Evolutionary conservation across 129 eudicot species (phyloP), one percentile per base, ranked within the genome.

Genomic region (Heracleum sosnowskyi): DNA sequence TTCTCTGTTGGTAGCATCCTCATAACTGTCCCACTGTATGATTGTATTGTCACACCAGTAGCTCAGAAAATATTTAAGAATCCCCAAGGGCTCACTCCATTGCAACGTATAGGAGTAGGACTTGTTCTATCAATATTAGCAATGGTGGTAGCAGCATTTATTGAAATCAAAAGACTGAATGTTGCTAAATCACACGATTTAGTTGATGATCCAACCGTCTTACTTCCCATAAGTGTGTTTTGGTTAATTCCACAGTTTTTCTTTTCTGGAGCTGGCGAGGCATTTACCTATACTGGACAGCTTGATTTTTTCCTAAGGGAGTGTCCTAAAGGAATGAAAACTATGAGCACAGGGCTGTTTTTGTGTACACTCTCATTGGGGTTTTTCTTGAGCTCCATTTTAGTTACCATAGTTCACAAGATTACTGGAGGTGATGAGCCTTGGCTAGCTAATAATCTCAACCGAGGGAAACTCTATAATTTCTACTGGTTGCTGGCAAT

Each of bases 281-380:
- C 97, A 1, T 91, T 93, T 31, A 93, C 89, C 2, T 93, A 93
- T 89, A 88, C 90, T n/a, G 98, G 98, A 29, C 97, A 91, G 70
- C 92, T 89, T 33, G 97, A 89, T 66, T 93, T 93, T 86, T 92
- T 92, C 85, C 79, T 90, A 29, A 84, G 92, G 76, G 96, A 92
- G 86, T 90, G 93, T 26, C 98, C 98, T 7, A 87, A 86, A 60
- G 98, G 97, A 80, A 90, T 93, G 98, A 93, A 89, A 81, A 93
- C 97, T 6, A 93, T 89, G 89, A 89, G 97, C 71, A 90, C 96
- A 0, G 92, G 92, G 41, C 40, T 93, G 81, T 93, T 93, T 73
- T 41, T 90, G 70, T 90, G 94, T 79, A 91, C 91, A n/a, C 84
- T 91, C 47, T 87, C 90, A 11, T 79, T 91, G 35, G 98, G 97